A percentile compares a stretch with the other conserved stretches of the same genome.
phyloP scores from a whole-genome alignment of 768 basidiomycete species.

The Kwoniella sp. region DNA sequence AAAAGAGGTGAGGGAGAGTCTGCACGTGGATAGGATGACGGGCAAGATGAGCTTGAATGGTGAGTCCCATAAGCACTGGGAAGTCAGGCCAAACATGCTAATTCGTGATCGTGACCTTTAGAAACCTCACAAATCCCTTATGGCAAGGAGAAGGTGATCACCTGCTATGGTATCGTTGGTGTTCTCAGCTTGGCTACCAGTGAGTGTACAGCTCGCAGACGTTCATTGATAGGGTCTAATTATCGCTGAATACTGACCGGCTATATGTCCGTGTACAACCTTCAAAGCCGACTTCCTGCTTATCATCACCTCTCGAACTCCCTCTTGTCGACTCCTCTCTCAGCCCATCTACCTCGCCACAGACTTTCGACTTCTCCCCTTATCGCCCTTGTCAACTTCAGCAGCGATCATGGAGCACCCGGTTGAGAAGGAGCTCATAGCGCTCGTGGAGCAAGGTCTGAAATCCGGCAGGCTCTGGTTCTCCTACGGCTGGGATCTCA shows the following conservation, averaged over 20 bases:
- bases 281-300: conserved; percentile 86
- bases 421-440: conserved; percentile 83
- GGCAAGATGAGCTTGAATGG: conserved; percentile 57
- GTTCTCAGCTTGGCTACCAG: conserved; percentile 59
- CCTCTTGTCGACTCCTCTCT: conserved; percentile 75
- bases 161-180: conserved; percentile 61
- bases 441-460: conserved; percentile 82
- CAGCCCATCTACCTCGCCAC: conserved; percentile 86
- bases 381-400: conserved; percentile 71
- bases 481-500: conserved; percentile 88
- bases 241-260: neutral
- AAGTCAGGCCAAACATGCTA: neutral
- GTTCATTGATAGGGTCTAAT: too few relatives aligned
- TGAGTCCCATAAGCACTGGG: conserved; percentile 40
- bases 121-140: conserved; percentile 42
- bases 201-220: too few relatives aligned
- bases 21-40: conserved; percentile 56
- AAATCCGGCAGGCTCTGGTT: conserved; percentile 79
- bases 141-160: conserved; percentile 56
- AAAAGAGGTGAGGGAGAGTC: conserved; percentile 53
- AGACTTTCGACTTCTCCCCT: conserved; percentile 86
- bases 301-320: conserved; percentile 78
- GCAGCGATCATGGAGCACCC: conserved; percentile 71
- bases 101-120: neutral
- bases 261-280: neutral